Percentiles rank a stretch among this genome's conserved stretches.
phyloP scores from a whole-genome alignment of 768 basidiomycete genomes.

The Rubroboletus pulcherrimus region DNA sequence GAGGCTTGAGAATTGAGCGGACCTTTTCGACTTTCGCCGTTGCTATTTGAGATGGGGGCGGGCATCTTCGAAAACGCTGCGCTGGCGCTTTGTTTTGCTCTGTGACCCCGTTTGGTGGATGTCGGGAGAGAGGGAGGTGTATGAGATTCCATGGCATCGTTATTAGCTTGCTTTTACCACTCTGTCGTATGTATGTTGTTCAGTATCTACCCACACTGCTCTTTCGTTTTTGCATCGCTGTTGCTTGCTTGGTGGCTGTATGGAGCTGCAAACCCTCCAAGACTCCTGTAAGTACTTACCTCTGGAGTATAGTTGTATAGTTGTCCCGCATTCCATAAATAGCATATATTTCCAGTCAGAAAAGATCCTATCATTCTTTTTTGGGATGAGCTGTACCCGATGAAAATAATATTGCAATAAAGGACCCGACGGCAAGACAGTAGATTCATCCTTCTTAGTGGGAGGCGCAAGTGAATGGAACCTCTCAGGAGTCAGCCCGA shows the following conservation, averaged over 20 bases:
- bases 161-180: slow-evolving; percentile 5
- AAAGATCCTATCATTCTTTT: no score
- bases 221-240: not conserved
- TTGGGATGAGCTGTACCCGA: no score
- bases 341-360: no score
- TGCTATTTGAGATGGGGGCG: not conserved
- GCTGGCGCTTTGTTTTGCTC: slow-evolving; percentile 10
- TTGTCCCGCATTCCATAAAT: no score
- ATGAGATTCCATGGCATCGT: not conserved
- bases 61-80: not conserved
- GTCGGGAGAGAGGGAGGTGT: not conserved
- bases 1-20: not conserved
- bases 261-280: not conserved
- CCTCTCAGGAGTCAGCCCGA: not conserved
- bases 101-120: not conserved
- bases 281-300: no score
- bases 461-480: not conserved
- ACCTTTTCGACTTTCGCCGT: not conserved
- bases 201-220: slow-evolving; percentile 3
- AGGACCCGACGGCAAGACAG: not conserved
- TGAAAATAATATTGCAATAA: not conserved
- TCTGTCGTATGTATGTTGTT: slow-evolving; percentile 20
- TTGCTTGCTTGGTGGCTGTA: not conserved
- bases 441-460: not conserved
- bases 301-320: no score